A percentile compares a stretch with the other conserved stretches of the same genome.
These are phyloP conservation scores for Trichosanthes cucumerina DNA, from an alignment of 306 rosid species.

Conservation along the genomic window DNA sequence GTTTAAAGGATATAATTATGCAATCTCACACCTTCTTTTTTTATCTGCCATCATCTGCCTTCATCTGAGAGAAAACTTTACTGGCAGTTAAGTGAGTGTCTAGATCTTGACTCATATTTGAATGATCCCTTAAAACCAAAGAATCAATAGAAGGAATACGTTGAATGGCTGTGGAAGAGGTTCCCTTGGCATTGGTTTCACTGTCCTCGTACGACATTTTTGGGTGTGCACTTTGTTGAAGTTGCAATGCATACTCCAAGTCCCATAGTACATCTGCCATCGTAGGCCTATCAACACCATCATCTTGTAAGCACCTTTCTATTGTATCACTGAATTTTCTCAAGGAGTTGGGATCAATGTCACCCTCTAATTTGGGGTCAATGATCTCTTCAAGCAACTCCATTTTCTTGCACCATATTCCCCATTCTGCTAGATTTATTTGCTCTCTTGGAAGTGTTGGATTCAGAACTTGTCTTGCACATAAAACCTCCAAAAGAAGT, in stretches of 20 bases:
- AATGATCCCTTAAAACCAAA: slow-evolving; percentile 5
- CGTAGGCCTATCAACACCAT: slow-evolving; percentile 29
- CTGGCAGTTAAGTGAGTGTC: background rate
- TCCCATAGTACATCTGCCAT: slow-evolving; percentile 54
- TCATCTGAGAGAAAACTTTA: background rate
- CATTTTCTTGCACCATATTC: slow-evolving; percentile 29
- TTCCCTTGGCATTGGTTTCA: slow-evolving; percentile 9
- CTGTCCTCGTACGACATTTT: slow-evolving; percentile 37
- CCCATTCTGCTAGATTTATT: slow-evolving; percentile 45
- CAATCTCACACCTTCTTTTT: too few relatives aligned
- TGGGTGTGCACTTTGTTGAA: slow-evolving; percentile 25
- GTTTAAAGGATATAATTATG: too few relatives aligned
- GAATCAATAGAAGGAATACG: slow-evolving; percentile 21
- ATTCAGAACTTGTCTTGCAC: slow-evolving; percentile 37
- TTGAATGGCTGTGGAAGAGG: slow-evolving; percentile 12
- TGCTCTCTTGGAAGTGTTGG: slow-evolving; percentile 31
- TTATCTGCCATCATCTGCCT: background rate
- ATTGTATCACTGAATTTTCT: slow-evolving; percentile 31
- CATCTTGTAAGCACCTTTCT: slow-evolving; percentile 35
- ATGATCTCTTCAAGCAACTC: slow-evolving; percentile 32
- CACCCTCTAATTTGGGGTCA: slow-evolving; percentile 29
- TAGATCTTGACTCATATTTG: background rate
- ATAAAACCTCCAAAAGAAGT: slow-evolving; percentile 37
- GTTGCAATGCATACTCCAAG: slow-evolving; percentile 42
- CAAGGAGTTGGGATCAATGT: slow-evolving; percentile 32